A percentile compares a stretch with the other conserved stretches of the same genome.
Conservation (phyloP, 305 asterid species). For the Fraxinus sp. region DNA sequence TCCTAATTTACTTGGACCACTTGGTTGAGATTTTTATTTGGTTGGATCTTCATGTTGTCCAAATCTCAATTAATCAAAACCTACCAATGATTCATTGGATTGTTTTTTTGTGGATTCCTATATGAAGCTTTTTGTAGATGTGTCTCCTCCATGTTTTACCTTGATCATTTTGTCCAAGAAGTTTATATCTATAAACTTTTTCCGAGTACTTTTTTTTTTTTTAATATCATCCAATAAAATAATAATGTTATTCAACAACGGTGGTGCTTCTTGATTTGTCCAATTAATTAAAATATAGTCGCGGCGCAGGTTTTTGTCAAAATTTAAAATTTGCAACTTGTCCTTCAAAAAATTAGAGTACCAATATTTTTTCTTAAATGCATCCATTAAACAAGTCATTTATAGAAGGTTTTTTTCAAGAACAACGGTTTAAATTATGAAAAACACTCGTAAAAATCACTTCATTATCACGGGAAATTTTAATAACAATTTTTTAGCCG, state of each 20-base stretch:
- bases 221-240: not conserved
- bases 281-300: not conserved
- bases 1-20: not conserved
- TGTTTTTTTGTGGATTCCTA: not conserved
- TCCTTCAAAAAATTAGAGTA: not conserved
- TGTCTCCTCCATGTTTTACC: not conserved
- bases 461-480: not conserved
- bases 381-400: not conserved
- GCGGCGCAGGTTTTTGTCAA: not conserved
- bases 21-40: conserved; percentile 6
- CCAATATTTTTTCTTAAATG: too few relatives aligned
- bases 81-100: not conserved
- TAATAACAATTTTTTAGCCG: not conserved
- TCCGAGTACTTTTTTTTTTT: not conserved
- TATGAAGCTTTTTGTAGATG: not conserved
- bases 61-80: not conserved
- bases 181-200: not conserved
- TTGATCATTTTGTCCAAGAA: not conserved
- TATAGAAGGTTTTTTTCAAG: not conserved
- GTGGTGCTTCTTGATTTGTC: not conserved
- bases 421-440: not conserved
- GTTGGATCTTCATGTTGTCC: conserved; percentile 3
- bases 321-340: too few relatives aligned
- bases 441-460: not conserved
- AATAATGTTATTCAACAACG: not conserved